Percentiles rank a stretch among this genome's conserved stretches.
These are phyloP conservation scores for Biscogniauxia mediterranea DNA, from an alignment of 2,329 filamentous ascomycete species.

Conservation along the genomic window DNA sequence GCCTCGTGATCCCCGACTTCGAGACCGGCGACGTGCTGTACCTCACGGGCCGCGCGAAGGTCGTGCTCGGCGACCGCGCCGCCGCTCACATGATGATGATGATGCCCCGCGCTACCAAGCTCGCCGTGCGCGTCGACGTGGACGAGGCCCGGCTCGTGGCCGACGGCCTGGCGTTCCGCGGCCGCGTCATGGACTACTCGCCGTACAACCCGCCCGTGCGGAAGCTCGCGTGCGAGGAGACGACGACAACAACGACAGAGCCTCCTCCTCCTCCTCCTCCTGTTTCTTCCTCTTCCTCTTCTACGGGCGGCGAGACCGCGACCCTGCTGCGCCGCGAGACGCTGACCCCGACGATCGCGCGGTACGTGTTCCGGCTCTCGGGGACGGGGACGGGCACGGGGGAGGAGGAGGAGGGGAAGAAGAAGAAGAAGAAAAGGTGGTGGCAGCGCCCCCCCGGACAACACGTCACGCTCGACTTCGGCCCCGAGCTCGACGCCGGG, in stretches of 20 bases:
- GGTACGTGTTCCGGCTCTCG: constrained; percentile 55
- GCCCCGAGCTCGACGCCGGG: constrained; percentile 64
- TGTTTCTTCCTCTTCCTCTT: background rate
- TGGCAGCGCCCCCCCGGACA: constrained; percentile 68
- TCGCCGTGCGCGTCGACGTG: constrained; percentile 69
- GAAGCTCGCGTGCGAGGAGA: constrained; percentile 58
- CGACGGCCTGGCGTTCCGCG: constrained; percentile 67
- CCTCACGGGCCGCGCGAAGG: constrained; percentile 64
- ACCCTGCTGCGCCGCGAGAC: constrained; percentile 56
- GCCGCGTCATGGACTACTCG: constrained; percentile 55
- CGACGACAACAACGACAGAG: background rate
- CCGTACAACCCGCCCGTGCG: constrained; percentile 79
- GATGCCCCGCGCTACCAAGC: constrained; percentile 64
- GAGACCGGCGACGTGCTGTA: constrained; percentile 71
- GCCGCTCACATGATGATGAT: constrained; percentile 35
- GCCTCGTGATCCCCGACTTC: constrained; percentile 73
- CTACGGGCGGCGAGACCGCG: constrained; percentile 37
- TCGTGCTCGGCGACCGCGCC: constrained; percentile 65
- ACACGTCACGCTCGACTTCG: constrained; percentile 74
- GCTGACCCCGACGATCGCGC: constrained; percentile 65
- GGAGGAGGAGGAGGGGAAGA: constrained; percentile 24
- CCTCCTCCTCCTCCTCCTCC: too few species aligned
- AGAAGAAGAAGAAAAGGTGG: too few species aligned
- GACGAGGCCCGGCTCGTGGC: constrained; percentile 60
- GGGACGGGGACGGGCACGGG: constrained; percentile 11